phyloP scores from a whole-genome alignment of 2,329 filamentous ascomycete species.

The Monosporascus sp. region DNA sequence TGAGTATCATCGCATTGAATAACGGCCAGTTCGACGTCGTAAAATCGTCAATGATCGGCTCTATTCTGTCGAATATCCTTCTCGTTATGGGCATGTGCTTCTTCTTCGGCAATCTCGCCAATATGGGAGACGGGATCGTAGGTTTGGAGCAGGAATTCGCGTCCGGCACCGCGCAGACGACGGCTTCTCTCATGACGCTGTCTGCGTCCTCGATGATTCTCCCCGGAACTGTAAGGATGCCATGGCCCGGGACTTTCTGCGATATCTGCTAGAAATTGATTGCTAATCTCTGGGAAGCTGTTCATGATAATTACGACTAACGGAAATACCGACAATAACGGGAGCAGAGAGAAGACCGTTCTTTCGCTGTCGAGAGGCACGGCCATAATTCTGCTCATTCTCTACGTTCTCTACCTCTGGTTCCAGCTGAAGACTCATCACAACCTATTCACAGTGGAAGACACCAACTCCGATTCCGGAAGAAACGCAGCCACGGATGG shows the following conservation, averaged over 20 bases:
- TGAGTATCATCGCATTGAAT: conserved; percentile 84
- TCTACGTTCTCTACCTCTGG: conserved; percentile 71
- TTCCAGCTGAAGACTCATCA: conserved; percentile 76
- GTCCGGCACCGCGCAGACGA: conserved; percentile 71
- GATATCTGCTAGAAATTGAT: not conserved
- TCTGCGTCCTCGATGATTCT: conserved; percentile 75
- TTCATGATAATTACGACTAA: conserved; percentile 56
- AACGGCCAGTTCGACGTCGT: conserved; percentile 89
- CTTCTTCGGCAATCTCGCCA: conserved; percentile 65
- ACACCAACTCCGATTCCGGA: conserved; percentile 10
- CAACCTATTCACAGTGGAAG: conserved; percentile 60
- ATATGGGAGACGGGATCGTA: conserved; percentile 51
- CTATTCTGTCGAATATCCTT: conserved; percentile 89
- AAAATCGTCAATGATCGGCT: conserved; percentile 96
- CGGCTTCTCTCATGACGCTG: conserved; percentile 67
- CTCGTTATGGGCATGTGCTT: conserved; percentile 81
- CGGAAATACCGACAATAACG: conserved; percentile 23
- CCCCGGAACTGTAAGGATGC: conserved; percentile 56
- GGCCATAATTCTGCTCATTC: conserved; percentile 65
- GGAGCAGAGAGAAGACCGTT: conserved; percentile 49
- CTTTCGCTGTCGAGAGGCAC: conserved; percentile 70
- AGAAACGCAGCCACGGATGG: conserved; percentile 10
- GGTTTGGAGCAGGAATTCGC: conserved; percentile 68
- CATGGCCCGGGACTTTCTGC: not conserved
- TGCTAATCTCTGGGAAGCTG: conserved; percentile 35